Percentiles rank a stretch among this genome's conserved stretches.
Evolutionary conservation across 208 protist genomes (phyloP).

Genomic region (Acanthamoeba sp.): DNA sequence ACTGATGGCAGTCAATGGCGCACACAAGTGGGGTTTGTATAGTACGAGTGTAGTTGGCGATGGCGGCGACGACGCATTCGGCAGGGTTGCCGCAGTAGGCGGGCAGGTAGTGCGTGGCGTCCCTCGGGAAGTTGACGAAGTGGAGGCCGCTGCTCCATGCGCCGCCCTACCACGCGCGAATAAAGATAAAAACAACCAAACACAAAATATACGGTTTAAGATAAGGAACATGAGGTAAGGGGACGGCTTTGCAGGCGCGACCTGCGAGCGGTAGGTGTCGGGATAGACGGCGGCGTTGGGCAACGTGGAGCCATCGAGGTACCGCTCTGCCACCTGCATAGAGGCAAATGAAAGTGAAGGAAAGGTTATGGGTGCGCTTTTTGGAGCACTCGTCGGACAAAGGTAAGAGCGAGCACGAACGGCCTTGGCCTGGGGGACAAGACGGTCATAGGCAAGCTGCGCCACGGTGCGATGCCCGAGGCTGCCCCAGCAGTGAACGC

Average conservation of each 20-base stretch:
- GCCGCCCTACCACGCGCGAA: background rate
- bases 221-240: too few species aligned
- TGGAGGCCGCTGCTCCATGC: slow-evolving; percentile 17
- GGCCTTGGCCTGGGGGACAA: background rate
- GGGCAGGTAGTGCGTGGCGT: background rate
- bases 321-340: background rate
- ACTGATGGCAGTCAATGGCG: too few species aligned
- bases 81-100: background rate
- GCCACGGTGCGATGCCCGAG: slow-evolving; percentile 1
- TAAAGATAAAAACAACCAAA: too few species aligned
- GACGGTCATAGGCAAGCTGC: background rate
- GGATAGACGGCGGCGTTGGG: background rate
- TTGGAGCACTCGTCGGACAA: background rate
- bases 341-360: background rate
- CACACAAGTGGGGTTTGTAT: too few species aligned
- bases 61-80: background rate
- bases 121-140: slow-evolving; percentile 9
- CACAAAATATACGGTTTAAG: background rate
- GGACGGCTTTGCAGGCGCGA: background rate
- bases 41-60: slow-evolving; percentile 49
- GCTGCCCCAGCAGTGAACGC: background rate
- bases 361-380: background rate
- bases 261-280: background rate
- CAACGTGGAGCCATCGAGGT: background rate
- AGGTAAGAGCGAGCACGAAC: background rate